A percentile compares a stretch with the other conserved stretches of the same genome.
These are phyloP conservation scores for Lippia alba DNA, from an alignment of 305 asterid genomes.

Conservation along the genomic window DNA sequence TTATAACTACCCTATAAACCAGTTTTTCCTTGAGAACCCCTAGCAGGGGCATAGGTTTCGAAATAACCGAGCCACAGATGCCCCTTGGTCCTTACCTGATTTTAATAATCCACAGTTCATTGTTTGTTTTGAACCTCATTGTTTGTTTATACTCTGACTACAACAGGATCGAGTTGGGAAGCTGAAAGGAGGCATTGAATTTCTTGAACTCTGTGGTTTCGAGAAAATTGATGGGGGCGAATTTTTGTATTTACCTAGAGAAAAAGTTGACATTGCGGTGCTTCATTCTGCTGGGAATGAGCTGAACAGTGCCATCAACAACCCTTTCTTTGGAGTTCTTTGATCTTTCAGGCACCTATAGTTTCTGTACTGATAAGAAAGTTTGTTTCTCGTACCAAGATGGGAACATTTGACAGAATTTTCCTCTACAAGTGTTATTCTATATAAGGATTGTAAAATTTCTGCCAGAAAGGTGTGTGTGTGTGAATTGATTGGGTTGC, in stretches of 20 bases:
- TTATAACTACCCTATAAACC: too few relatives aligned
- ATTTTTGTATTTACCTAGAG: slow-evolving; percentile 75
- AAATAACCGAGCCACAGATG: too few relatives aligned
- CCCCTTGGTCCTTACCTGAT: neutral
- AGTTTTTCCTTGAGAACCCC: too few relatives aligned
- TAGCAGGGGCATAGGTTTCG: too few relatives aligned
- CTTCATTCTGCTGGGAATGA: slow-evolving; percentile 90
- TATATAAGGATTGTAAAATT: neutral
- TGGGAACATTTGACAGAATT: neutral
- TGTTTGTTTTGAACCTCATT: slow-evolving; percentile 3
- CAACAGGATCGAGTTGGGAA: slow-evolving; percentile 91
- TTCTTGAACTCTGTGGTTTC: slow-evolving; percentile 92
- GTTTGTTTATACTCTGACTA: slow-evolving; percentile 18
- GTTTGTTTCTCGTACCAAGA: slow-evolving; percentile 12
- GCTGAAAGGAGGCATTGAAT: slow-evolving; percentile 84
- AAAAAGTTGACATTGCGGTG: slow-evolving; percentile 81
- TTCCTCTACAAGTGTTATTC: neutral
- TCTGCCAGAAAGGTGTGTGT: neutral
- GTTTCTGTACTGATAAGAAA: neutral
- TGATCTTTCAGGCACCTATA: slow-evolving; percentile 33
- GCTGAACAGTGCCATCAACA: slow-evolving; percentile 83
- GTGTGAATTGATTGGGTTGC: too few relatives aligned
- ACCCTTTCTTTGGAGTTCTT: slow-evolving; percentile 95
- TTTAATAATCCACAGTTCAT: neutral
- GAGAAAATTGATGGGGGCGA: slow-evolving; percentile 93